Evolutionary conservation across 352 stramenopile species (phyloP), one percentile per base, ranked within the genome.

Genomic region (Phytophthora constricta): DNA sequence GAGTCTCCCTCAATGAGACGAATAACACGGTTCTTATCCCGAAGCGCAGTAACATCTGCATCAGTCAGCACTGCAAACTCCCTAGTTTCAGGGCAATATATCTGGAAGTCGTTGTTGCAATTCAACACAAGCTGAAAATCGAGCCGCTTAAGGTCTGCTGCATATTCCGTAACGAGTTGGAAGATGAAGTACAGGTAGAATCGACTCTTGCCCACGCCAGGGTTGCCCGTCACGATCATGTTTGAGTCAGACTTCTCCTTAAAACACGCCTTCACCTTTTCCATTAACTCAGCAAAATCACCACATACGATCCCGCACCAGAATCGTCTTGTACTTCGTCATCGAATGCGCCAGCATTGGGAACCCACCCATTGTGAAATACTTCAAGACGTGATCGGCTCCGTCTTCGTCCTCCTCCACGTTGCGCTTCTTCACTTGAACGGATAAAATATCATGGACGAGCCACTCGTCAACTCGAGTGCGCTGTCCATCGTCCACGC

Each of bases 181-280:
- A 75, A 70, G 16, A 67, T 52, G 57, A 61, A 76, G 31, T 68
- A 76, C 10, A 66, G 41, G 37, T 72, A 72, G 52, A 71, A 72
- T 10, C 54, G 45, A 61, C 62, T 76, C 41, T 65, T 76, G 5
- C 62, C 61, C 8, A 27, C 65, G 17, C 68, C 68, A 41, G 62
- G 60, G 60, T 74, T 62, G 5, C 66, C 66, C 23, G 66, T 74
- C 37, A 74, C 53, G 20, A 66, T 13, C 49, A 66, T 2, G n/a
- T 65, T 51, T 16, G 33, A 2, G 26, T 48, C 55, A 28, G 22
- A 17, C 7, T 48, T 11, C 13, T n/a, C 17, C 1, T 53, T 25
- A 8, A 66, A 55, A 22, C 11, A 55, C 49, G 4, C 5, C 39
- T 60, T 59, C 14, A 31, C 42, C 4, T 66, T 59, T 13, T 17